Conservation (phyloP, 2,329 filamentous ascomycete genomes). For the Monosporascus cannonballus region DNA sequence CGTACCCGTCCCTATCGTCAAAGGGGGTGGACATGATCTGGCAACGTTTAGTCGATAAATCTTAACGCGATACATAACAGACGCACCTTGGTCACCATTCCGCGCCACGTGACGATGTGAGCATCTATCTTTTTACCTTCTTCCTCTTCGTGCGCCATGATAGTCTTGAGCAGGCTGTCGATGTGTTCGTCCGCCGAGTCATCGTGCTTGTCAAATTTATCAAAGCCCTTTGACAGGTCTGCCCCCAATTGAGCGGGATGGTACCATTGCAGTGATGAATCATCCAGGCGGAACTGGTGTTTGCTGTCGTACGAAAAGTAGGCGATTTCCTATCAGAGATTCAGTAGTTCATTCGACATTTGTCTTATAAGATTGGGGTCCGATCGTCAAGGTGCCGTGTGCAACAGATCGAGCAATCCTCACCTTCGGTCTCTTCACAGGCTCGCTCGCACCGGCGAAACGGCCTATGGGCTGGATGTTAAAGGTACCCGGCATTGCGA, state of each 20-base stretch:
- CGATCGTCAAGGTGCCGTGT: background rate
- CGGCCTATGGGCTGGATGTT: slow-evolving; percentile 63
- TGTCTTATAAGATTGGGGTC: too few relatives aligned
- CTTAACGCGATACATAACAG: background rate
- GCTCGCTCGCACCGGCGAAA: slow-evolving; percentile 61
- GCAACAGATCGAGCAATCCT: slow-evolving; percentile 7
- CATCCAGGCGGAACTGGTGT: slow-evolving; percentile 69
- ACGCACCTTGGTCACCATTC: slow-evolving; percentile 93
- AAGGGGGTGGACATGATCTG: slow-evolving; percentile 84
- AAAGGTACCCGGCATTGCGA: slow-evolving; percentile 36
- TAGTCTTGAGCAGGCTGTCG: slow-evolving; percentile 71
- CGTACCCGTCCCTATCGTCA: slow-evolving; percentile 71
- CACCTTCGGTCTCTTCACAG: slow-evolving; percentile 71
- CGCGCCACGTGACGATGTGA: slow-evolving; percentile 86
- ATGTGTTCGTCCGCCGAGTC: slow-evolving; percentile 81
- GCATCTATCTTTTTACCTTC: slow-evolving; percentile 63
- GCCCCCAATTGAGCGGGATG: slow-evolving; percentile 67
- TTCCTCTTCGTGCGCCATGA: slow-evolving; percentile 66
- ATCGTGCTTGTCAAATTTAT: slow-evolving; percentile 77
- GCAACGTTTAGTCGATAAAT: slow-evolving; percentile 1
- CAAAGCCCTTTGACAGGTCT: slow-evolving; percentile 75
- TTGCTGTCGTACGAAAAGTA: slow-evolving; percentile 90
- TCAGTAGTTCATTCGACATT: background rate
- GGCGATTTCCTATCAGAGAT: slow-evolving; percentile 66
- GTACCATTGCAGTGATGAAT: slow-evolving; percentile 80